phyloP scores from a whole-genome alignment of 2,329 filamentous ascomycete species.

The Nothophaeocryptopus gaeumannii region DNA sequence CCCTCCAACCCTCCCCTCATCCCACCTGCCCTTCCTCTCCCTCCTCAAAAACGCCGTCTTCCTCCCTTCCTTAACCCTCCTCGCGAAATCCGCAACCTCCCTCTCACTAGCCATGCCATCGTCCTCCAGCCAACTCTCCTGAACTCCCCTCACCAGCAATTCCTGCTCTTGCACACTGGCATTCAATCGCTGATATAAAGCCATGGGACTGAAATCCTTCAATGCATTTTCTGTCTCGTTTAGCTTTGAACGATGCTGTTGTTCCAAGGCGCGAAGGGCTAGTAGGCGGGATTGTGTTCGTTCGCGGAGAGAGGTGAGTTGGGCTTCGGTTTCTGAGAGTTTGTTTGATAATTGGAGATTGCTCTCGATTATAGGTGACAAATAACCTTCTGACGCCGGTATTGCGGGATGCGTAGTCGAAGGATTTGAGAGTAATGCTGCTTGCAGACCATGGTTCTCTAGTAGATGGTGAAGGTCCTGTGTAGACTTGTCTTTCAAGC shows the following conservation, averaged over 20 bases:
- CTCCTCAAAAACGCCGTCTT: slow-evolving; percentile 74
- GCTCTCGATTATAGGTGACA: slow-evolving; percentile 63
- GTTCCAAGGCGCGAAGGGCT: slow-evolving; percentile 78
- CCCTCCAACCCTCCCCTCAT: slow-evolving; percentile 89
- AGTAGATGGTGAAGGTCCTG: slow-evolving; percentile 73
- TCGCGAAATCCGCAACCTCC: slow-evolving; percentile 82
- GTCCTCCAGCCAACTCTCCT: slow-evolving; percentile 86
- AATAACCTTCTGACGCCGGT: slow-evolving; percentile 59
- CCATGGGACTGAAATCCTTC: slow-evolving; percentile 78
- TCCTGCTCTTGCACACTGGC: slow-evolving; percentile 81
- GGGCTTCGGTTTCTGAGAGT: slow-evolving; percentile 59
- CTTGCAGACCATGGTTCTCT: slow-evolving; percentile 62
- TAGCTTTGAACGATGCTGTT: slow-evolving; percentile 89
- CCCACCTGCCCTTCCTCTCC: slow-evolving; percentile 90
- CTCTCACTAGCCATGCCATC: slow-evolving; percentile 65
- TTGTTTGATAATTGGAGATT: slow-evolving; percentile 69
- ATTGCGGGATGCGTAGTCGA: slow-evolving; percentile 70
- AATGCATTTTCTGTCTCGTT: slow-evolving; percentile 82
- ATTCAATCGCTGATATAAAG: slow-evolving; percentile 76
- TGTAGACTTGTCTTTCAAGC: slow-evolving; percentile 78
- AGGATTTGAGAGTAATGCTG: slow-evolving; percentile 68
- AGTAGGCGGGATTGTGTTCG: slow-evolving; percentile 78
- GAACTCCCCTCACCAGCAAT: slow-evolving; percentile 72
- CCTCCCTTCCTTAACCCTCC: slow-evolving; percentile 74
- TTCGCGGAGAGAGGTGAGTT: slow-evolving; percentile 61